Percentiles rank a stretch among this genome's conserved stretches.
phyloP scores from a whole-genome alignment of 1,284 basidiomycete species.

The Trametes sp. region DNA sequence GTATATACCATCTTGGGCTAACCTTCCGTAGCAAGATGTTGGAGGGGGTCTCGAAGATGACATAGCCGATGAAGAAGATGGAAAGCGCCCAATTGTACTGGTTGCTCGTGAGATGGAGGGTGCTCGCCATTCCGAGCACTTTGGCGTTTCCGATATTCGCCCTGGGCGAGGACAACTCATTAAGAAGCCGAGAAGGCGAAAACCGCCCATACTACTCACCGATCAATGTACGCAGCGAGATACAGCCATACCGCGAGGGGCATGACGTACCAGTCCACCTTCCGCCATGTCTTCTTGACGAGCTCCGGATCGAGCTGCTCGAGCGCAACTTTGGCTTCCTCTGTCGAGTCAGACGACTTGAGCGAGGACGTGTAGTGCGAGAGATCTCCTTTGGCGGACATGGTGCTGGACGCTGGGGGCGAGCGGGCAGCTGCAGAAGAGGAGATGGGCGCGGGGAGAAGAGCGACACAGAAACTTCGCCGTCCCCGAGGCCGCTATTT shows the following conservation, averaged over 20 bases:
- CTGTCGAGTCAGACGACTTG: conserved; percentile 24
- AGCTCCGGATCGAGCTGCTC: conserved; percentile 35
- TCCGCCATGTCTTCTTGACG: conserved; percentile 39
- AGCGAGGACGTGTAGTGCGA: conserved; percentile 22
- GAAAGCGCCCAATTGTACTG: conserved; percentile 70
- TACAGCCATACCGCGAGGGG: conserved; percentile 40
- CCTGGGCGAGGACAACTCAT: conserved; percentile 19
- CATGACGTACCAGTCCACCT: conserved; percentile 41
- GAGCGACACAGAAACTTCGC: not conserved
- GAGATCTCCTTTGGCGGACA: conserved; percentile 18
- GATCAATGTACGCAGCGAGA: conserved; percentile 42
- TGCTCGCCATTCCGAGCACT: conserved; percentile 39
- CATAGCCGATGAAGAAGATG: conserved; percentile 72
- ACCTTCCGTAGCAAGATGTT: conserved; percentile 39
- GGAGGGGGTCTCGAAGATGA: conserved; percentile 71
- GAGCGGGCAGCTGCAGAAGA: too few species aligned
- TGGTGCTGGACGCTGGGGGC: conserved; percentile 2
- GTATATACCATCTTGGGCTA: conserved; percentile 59
- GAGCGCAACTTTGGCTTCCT: conserved; percentile 20
- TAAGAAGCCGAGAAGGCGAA: not conserved
- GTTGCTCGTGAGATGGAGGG: conserved; percentile 40
- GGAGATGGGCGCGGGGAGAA: conserved; percentile 5
- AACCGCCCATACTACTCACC: conserved; percentile 27
- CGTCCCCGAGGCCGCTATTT: conserved; percentile 6
- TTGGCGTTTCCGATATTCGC: conserved; percentile 54